Base-by-base conservation (phyloP, 768 basidiomycete species). In the Leccinum variicolor region DNA sequence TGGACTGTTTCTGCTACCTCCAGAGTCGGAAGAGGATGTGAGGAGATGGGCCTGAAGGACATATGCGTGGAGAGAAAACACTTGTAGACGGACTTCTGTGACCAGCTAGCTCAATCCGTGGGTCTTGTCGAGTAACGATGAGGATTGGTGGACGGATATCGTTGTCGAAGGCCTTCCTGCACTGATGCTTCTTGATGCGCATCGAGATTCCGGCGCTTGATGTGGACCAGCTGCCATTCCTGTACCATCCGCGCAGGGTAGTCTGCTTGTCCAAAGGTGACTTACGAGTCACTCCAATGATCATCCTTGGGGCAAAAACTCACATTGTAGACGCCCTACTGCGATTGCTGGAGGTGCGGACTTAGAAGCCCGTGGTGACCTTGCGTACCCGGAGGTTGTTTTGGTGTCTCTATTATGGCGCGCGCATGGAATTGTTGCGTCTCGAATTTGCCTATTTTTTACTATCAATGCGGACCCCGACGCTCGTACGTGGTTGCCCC, bases 81-180 rank as follows among this genome's bases (percentile, higher is more conserved):
- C 29, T 31, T 31, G 11, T 31, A 31, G 29, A 31, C 3, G 87
- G n/a, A 78, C 82, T 1, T 77, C 74, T 15, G 83, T 89, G 41
- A 76, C 80, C 0, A 65, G 79, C 19, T 85, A 87, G 62, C 74
- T 89, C 66, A 79, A 90, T 62, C 87, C 89, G 1, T 91, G 88
- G 88, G 57, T 66, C 4, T 64, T 73, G 4, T 56, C 63, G 0
- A 68, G 71, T 25, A 50, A 53, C 10, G 31, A 52, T 21, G 63
- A 54, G 4, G 59, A 48, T 6, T 91, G 87, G 87, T 81, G 77
- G 68, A 70, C 71, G 3, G 76, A 78, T 54, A 66, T 91, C 17
- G n/a, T n/a, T n/a, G 75, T 89, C 11, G 77, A 77, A 2, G 80
- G 76, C 0, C 74, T 84, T 13, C 74, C 82, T 19, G 67, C 80